A percentile compares a stretch with the other conserved stretches of the same genome.
Evolutionary conservation across 176 grass and related monocot species (phyloP).

Genomic region (Tillandsia leiboldiana): DNA sequence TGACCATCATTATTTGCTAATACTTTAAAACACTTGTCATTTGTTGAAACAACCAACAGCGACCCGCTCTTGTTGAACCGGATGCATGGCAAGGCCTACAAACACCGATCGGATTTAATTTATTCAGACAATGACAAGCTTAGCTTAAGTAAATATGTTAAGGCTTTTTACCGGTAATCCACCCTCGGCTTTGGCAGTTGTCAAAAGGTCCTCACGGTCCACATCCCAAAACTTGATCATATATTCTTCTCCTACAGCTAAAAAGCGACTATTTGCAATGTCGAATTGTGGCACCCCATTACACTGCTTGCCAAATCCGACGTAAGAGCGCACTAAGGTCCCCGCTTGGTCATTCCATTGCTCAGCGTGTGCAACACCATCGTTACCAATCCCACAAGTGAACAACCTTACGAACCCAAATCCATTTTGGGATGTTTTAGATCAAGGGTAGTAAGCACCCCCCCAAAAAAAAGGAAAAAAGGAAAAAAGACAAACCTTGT

Average conservation of each 20-base stretch:
- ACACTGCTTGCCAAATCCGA: slow-evolving; percentile 2
- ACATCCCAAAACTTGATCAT: slow-evolving; percentile 24
- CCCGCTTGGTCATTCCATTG: slow-evolving; percentile 12
- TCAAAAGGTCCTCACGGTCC: slow-evolving; percentile 6
- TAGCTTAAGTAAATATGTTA: too few relatives aligned
- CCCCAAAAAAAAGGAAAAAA: background rate
- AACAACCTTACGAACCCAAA: slow-evolving; percentile 2
- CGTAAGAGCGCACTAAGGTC: background rate
- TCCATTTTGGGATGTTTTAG: too few relatives aligned
- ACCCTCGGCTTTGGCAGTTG: slow-evolving; percentile 8
- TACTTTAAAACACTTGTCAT: too few relatives aligned
- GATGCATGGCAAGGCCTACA: too few relatives aligned
- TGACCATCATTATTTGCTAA: too few relatives aligned
- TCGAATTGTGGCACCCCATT: slow-evolving; percentile 15
- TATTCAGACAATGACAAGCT: too few relatives aligned
- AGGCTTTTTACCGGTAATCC: slow-evolving; percentile 4
- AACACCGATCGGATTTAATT: too few relatives aligned
- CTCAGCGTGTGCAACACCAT: slow-evolving; percentile 12
- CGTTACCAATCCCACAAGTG: slow-evolving; percentile 12
- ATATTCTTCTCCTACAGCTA: slow-evolving; percentile 17
- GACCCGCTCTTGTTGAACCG: too few relatives aligned
- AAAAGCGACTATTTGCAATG: slow-evolving; percentile 8
- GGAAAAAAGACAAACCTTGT: background rate
- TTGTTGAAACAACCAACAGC: too few relatives aligned
- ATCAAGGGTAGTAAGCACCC: background rate